Evolutionary conservation across 1,284 basidiomycete species (phyloP), one percentile per base, ranked within the genome.

Genomic region (Cryptococcus sp.): DNA sequence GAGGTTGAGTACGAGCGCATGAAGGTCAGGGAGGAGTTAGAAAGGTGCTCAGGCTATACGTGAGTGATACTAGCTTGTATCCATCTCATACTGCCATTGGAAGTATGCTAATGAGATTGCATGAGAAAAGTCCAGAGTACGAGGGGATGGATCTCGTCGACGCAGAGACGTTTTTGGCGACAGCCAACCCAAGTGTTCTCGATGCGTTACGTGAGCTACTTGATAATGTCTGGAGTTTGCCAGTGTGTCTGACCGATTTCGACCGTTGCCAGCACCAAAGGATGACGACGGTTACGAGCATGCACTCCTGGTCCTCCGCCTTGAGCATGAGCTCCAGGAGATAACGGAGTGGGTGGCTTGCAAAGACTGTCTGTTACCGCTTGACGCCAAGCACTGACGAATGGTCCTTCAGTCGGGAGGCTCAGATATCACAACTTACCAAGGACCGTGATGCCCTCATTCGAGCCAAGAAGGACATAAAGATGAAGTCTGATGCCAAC

Each of bases 1-100:
- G 67, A 64, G 23, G 67, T 67, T 18, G 68, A 70, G 56, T 76
- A 76, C 53, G 73, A 76, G 62, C 53, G 68, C 16, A 66, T 67
- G 9, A 57, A 68, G 43, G 67, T 74, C 8, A 60, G 64, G 37
- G 68, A 71, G 52, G 72, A 73, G 64, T 72, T 71, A 43, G 62
- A 59, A 35, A 49, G 61, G 44, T 76, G 73, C 65, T 56, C 58
- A 53, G 67, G 69, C 8, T 76, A 74, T 47, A 64, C 54, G 71
- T 73, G 50, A 59, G 72, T 69, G 9, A 9, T 9, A 3, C 49
- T 21, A 9, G 37, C 23, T 46, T 50, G 9, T 33, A 36, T 36
- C n/a, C 35, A 44, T 42, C 20, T 23, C 20, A 46, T 5, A 43
- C 2, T 33, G 28, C 21, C 5, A 33, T 20, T 15, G 20, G 23